Base-by-base conservation (phyloP, 768 basidiomycete species). In the Leccinum variicolor region DNA sequence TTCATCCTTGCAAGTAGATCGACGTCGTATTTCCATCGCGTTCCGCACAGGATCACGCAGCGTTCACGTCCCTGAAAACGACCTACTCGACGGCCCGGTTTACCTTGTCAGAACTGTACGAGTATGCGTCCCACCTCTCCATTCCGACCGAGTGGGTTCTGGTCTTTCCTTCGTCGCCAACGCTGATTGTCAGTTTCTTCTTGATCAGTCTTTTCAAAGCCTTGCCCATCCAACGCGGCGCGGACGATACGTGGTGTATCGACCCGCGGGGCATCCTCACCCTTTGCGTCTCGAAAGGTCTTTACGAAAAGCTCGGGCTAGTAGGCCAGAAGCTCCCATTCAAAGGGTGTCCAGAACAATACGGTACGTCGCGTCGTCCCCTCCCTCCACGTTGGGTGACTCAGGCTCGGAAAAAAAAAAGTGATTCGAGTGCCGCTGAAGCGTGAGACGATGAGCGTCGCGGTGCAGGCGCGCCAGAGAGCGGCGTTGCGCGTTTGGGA, bases 191-290 rank as follows among this genome's bases (percentile, higher is more conserved):
- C 29, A 4, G 14, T 26, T n/a, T 23, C 49, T 29, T 49, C 26
- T 46, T 23, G 34, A 57, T 34, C 49, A 83, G 81, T 28, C 62
- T 65, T 4, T 62, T 81, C 43, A 70, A 76, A 29, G 72, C 77
- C 39, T 56, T 81, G 28, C 65, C 68, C 9, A 48, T 68, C 57
- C 57, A 66, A 4, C 62, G 70, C 25, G 64, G 66, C 25, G 62
- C 66, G 6, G 81, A 84, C 29, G 87, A 89, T 58, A 77, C 77
- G 2, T 91, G 90, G 89, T 87, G 85, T 64, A 75, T 89, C 55
- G 87, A 90, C 63, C 75, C 78, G 3, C 80, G 85, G 17, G 84
- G 85, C 4, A 62, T 84, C 46, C 69, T 90, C 57, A 84, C 84
- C 0, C 67, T 89, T 19, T 81, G 75, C 25, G 75, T 85, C 6